phyloP scores from a whole-genome alignment of 441 rosid species.

The Brassica balearica region DNA sequence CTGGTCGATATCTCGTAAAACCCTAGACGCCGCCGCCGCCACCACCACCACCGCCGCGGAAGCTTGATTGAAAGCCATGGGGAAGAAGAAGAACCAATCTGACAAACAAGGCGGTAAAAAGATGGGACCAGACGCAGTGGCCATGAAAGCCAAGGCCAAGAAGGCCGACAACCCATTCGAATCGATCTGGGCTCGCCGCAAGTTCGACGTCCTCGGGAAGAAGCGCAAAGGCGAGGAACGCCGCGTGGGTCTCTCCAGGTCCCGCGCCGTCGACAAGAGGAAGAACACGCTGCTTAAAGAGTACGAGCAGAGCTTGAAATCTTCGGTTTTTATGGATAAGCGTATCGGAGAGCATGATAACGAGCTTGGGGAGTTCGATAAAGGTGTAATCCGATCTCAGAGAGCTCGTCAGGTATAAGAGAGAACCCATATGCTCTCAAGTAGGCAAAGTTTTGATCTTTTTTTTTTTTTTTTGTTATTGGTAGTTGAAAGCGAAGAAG shows the following conservation, averaged over 20 bases:
- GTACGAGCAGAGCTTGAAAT: slow-evolving; percentile 74
- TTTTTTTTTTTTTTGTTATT: not conserved
- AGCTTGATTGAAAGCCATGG: slow-evolving; percentile 49
- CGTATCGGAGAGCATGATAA: slow-evolving; percentile 82
- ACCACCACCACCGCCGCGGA: not conserved
- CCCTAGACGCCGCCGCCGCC: slow-evolving; percentile 29
- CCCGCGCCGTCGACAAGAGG: slow-evolving; percentile 78
- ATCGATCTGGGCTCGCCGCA: slow-evolving; percentile 84
- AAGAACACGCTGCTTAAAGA: slow-evolving; percentile 82
- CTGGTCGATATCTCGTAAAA: slow-evolving; percentile 22
- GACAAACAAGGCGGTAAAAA: slow-evolving; percentile 49
- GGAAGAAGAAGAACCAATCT: slow-evolving; percentile 40
- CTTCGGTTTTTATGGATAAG: slow-evolving; percentile 75
- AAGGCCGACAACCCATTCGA: slow-evolving; percentile 73
- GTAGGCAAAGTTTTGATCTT: not conserved
- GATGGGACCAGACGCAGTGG: slow-evolving; percentile 58
- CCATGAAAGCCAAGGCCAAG: slow-evolving; percentile 65
- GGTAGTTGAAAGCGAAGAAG: slow-evolving; percentile 71
- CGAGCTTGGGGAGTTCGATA: slow-evolving; percentile 78
- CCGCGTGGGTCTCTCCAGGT: slow-evolving; percentile 71
- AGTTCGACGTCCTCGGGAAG: slow-evolving; percentile 87
- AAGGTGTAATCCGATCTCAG: slow-evolving; percentile 82
- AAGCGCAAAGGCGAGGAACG: slow-evolving; percentile 88
- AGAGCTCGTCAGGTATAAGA: slow-evolving; percentile 76
- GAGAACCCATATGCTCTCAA: too few species aligned